phyloP scores from a whole-genome alignment of 257 asterid genomes.

The Prunella vulgaris region DNA sequence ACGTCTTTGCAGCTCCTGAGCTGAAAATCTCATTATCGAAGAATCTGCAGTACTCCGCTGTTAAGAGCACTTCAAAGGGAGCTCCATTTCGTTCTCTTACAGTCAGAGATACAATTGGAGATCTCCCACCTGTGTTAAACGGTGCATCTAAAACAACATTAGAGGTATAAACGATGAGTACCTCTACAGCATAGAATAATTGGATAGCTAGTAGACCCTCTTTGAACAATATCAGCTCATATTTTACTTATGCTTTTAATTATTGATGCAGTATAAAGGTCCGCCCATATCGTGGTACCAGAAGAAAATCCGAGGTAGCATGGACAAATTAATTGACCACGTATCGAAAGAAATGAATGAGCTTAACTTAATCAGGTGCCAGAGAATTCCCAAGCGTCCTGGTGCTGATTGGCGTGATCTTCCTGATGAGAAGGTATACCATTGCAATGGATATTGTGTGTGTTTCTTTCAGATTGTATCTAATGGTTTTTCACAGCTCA shows the following conservation, averaged over 20 bases:
- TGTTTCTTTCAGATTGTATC: not conserved
- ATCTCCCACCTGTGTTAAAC: conserved; percentile 83
- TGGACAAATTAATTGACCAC: conserved; percentile 60
- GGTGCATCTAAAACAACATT: conserved; percentile 63
- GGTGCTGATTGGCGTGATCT: conserved; percentile 97
- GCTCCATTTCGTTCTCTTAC: conserved; percentile 95
- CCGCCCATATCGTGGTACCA: conserved; percentile 88
- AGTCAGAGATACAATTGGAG: conserved; percentile 93
- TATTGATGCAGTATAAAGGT: conserved; percentile 57
- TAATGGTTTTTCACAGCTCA: conserved; percentile 43
- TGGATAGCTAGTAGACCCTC: no score
- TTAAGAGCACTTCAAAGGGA: conserved; percentile 73
- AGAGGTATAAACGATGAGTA: conserved; percentile 41
- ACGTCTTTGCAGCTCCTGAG: conserved; percentile 84
- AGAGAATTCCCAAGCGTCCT: conserved; percentile 76
- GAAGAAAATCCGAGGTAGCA: conserved; percentile 65
- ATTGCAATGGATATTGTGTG: no score
- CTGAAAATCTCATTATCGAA: conserved; percentile 59
- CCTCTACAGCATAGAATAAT: no score
- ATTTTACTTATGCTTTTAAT: conserved; percentile 11
- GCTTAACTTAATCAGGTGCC: conserved; percentile 78
- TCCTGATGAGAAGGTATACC: conserved; percentile 72
- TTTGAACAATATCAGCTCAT: not conserved
- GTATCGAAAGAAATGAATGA: conserved; percentile 88
- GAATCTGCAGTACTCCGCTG: conserved; percentile 68